Percentiles rank a stretch among this genome's conserved stretches.
Conservation (phyloP, 2,329 filamentous ascomycete species). For the Didymella exigua region DNA sequence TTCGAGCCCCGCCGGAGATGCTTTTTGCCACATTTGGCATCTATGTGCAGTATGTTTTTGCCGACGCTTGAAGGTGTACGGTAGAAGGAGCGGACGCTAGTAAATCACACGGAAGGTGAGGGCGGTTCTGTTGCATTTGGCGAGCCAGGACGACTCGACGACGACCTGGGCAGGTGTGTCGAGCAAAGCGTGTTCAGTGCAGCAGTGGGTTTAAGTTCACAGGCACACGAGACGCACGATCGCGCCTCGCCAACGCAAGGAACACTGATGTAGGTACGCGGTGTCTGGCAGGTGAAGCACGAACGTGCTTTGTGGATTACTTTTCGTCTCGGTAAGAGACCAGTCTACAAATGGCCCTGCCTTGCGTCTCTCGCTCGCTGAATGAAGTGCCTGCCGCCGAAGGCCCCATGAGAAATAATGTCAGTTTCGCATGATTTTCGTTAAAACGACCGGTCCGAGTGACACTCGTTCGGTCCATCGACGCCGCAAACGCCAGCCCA, state of each 20-base stretch:
- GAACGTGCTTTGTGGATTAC: not conserved
- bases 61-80: too few species aligned
- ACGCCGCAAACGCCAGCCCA: not conserved
- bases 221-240: not conserved
- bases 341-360: constrained; percentile 3
- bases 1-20: constrained; percentile 44
- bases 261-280: not conserved
- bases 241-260: not conserved
- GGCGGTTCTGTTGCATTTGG: too few species aligned
- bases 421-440: constrained; percentile 9
- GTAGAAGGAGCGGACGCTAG: too few species aligned
- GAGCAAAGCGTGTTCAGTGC: too few species aligned
- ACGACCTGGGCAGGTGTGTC: too few species aligned
- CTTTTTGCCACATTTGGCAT: constrained; percentile 11
- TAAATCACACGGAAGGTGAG: too few species aligned
- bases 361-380: not conserved
- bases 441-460: not conserved
- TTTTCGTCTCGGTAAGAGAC: not conserved
- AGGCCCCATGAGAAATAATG: constrained; percentile 1
- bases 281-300: constrained; percentile 3
- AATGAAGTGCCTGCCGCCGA: constrained; percentile 9
- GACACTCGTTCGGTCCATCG: not conserved
- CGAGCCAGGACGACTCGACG: too few species aligned
- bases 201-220: too few species aligned
- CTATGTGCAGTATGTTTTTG: not conserved